phyloP scores from a whole-genome alignment of 345 rosid species.

The Mercurialis annua region DNA sequence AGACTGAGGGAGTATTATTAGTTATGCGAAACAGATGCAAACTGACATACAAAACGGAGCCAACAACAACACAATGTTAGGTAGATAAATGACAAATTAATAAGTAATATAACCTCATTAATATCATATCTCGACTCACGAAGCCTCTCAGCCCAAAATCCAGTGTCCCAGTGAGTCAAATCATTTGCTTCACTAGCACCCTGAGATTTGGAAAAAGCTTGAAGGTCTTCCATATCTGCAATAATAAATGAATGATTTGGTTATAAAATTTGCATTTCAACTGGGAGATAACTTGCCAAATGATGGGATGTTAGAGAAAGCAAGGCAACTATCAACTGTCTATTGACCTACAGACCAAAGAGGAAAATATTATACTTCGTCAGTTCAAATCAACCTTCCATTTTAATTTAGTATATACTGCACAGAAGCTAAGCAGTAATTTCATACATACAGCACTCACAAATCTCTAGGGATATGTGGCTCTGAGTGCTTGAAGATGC shows the following conservation, averaged over 20 bases:
- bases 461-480: neutral
- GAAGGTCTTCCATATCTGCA: constrained; percentile 79
- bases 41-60: neutral
- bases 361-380: neutral
- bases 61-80: neutral
- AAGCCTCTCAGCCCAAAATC: constrained; percentile 94
- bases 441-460: neutral
- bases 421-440: neutral
- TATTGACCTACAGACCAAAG: neutral
- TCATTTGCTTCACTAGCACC: constrained; percentile 71
- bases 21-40: neutral
- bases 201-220: constrained; percentile 62
- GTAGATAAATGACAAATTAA: neutral
- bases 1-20: neutral
- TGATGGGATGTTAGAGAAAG: neutral
- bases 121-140: constrained; percentile 89
- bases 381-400: neutral
- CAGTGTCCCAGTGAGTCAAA: constrained; percentile 77
- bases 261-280: neutral
- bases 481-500: neutral
- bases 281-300: neutral
- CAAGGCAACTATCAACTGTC: neutral
- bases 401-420: neutral
- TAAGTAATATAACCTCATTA: constrained; percentile 56
- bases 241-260: constrained; percentile 5